These are phyloP conservation scores for Epithele typhae DNA, from an alignment of 768 basidiomycete species.

Conservation along the genomic window DNA sequence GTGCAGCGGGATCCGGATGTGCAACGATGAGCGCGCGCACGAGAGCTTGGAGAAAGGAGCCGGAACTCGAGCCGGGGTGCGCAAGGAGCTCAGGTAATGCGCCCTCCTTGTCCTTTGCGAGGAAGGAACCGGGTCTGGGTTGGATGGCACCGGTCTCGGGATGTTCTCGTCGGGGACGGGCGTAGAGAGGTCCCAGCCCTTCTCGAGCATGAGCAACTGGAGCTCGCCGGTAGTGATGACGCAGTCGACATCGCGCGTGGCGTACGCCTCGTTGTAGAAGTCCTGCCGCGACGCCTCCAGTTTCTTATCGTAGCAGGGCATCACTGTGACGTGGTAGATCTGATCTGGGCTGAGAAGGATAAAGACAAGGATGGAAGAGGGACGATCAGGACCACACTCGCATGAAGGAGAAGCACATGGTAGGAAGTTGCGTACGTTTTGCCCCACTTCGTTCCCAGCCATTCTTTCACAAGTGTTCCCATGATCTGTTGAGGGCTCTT, in stretches of 20 bases:
- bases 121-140: not conserved
- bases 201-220: conserved; percentile 77
- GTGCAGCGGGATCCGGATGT: conserved; percentile 26
- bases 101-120: not conserved
- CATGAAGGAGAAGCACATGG: no score
- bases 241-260: conserved; percentile 92
- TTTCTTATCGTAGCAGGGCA: conserved; percentile 99
- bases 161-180: conserved; percentile 50
- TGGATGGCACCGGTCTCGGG: not conserved
- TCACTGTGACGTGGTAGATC: conserved; percentile 94
- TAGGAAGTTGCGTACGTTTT: conserved; percentile 44
- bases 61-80: conserved; percentile 86
- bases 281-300: conserved; percentile 94
- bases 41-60: conserved; percentile 85
- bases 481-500: conserved; percentile 95
- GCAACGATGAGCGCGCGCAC: conserved; percentile 48
- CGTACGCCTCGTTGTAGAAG: conserved; percentile 78
- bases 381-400: not conserved
- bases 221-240: conserved; percentile 97
- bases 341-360: conserved; percentile 59
- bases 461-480: conserved; percentile 90
- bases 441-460: conserved; percentile 67
- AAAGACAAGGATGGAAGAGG: not conserved
- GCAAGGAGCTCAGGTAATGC: conserved; percentile 66
- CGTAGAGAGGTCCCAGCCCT: conserved; percentile 68